These are phyloP conservation scores for Perilla frutescens DNA, from an alignment of 257 asterid species.

Conservation along the genomic window DNA sequence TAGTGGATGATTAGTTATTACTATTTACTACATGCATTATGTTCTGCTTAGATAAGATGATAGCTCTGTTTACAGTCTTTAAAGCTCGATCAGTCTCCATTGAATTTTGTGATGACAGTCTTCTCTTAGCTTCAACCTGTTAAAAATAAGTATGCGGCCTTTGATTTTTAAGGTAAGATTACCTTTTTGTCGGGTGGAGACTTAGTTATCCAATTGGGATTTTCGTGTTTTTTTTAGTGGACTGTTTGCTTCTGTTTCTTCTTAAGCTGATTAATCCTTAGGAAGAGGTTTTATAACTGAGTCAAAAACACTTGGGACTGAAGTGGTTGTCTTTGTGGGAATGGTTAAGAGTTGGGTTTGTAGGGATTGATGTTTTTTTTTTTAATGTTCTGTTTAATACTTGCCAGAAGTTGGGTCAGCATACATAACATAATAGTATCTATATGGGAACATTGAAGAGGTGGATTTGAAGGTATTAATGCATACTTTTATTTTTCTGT, in stretches of 20 bases:
- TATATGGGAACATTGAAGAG: background rate
- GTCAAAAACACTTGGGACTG: background rate
- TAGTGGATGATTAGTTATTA: background rate
- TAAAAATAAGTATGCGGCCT: background rate
- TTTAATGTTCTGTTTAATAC: background rate
- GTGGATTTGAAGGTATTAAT: background rate
- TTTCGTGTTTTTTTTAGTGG: background rate
- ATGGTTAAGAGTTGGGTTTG: background rate
- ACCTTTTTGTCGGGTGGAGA: conserved; percentile 17
- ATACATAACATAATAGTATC: conserved; percentile 8
- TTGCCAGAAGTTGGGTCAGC: conserved; percentile 10
- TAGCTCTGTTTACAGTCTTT: background rate
- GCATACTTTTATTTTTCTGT: conserved; percentile 11
- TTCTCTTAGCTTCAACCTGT: conserved; percentile 17
- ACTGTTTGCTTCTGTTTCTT: conserved; percentile 5
- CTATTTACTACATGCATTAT: background rate
- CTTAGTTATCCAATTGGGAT: background rate
- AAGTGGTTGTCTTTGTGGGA: conserved; percentile 17
- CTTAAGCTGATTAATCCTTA: background rate
- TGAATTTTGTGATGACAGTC: conserved; percentile 14
- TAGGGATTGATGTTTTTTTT: conserved; percentile 10
- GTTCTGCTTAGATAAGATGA: background rate
- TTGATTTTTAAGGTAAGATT: conserved; percentile 1
- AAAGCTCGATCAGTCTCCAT: background rate
- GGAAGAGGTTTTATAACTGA: conserved; percentile 20